Percentiles rank a stretch among this genome's conserved stretches.
These are phyloP conservation scores for Brachypodium distachyon DNA, from an alignment of 202 grass and related monocot species.

Conservation along the genomic window DNA sequence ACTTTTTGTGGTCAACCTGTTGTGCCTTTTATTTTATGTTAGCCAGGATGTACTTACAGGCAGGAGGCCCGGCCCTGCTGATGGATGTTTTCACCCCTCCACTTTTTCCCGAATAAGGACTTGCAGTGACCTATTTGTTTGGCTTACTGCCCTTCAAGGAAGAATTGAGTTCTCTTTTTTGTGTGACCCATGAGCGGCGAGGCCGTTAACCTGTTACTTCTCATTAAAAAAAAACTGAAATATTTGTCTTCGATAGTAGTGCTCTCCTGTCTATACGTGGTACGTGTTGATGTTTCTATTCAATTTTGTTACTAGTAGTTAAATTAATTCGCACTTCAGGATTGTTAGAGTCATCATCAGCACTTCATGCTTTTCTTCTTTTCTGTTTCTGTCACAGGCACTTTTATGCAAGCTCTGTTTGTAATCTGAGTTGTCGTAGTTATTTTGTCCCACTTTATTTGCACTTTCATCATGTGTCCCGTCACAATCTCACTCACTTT, in stretches of 20 bases:
- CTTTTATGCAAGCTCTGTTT: too few species aligned
- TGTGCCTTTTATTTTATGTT: slow-evolving; percentile 39
- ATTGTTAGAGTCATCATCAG: too few species aligned
- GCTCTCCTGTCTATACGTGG: not conserved
- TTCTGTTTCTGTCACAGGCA: too few species aligned
- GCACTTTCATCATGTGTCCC: too few species aligned
- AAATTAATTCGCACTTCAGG: too few species aligned
- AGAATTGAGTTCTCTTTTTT: slow-evolving; percentile 26
- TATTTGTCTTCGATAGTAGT: not conserved
- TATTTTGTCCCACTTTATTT: too few species aligned
- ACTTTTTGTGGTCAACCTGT: slow-evolving; percentile 29
- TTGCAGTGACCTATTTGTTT: slow-evolving; percentile 22
- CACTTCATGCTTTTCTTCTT: too few species aligned
- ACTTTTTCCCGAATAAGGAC: slow-evolving; percentile 38
- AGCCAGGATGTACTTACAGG: slow-evolving; percentile 37
- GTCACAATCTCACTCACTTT: too few species aligned
- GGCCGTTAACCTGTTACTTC: slow-evolving; percentile 19
- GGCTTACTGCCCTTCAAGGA: slow-evolving; percentile 26
- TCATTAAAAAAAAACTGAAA: slow-evolving; percentile 5
- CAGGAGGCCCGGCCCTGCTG: slow-evolving; percentile 36
- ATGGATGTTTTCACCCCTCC: slow-evolving; percentile 19
- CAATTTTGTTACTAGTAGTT: not conserved
- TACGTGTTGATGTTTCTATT: not conserved
- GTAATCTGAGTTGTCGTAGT: too few species aligned
- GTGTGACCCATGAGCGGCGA: slow-evolving; percentile 1